Base-by-base conservation (phyloP, 1,284 basidiomycete species). In the Amylostereum areolatum region DNA sequence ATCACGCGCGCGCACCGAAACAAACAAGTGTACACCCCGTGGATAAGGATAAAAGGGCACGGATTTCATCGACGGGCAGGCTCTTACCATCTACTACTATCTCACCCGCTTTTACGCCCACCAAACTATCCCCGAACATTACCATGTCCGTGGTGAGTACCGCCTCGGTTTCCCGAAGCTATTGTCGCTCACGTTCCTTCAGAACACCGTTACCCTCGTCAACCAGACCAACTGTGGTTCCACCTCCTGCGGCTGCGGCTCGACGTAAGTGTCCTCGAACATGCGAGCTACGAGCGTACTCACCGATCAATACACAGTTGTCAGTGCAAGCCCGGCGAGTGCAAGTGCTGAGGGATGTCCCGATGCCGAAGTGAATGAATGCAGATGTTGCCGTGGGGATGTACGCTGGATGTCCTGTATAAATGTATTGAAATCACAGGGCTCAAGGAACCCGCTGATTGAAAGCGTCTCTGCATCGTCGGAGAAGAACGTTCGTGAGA, bases 181-280 rank as follows among this genome's bases (percentile, higher is more conserved):
- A 41, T 36, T 25, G 33, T 36, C 27, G 12, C 8, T 12, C 45
- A 6, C 8, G 18, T 29, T 12, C 12, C 6, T 8, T 31, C 18
- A 51, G 49, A 30, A 18, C 29, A 43, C 34, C 32, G 47, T 77
- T 74, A 68, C 60, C 59, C 66, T 62, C 58, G 62, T 69, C 49
- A 71, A 74, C 62, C 60, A 73, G 42, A 62, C 59, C 52, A 62
- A 57, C 62, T 83, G 81, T 61, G 77, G 79, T 59, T 67, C 60
- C 53, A 57, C 37, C 57, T 57, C 55, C 49, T 83, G 81, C 72
- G 69, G 54, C 62, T 83, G 81, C 63, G 78, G 80, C 55, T 64
- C 64, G 6, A 61, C 33, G 78, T 80, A 56, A 53, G 74, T 67
- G 28, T 42, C 9, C 33, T 30, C 33, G 34, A 39, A 31, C 18